Base-by-base conservation (phyloP, 192 early-diverging fungal species). In the Neocallimastix lanati region DNA sequence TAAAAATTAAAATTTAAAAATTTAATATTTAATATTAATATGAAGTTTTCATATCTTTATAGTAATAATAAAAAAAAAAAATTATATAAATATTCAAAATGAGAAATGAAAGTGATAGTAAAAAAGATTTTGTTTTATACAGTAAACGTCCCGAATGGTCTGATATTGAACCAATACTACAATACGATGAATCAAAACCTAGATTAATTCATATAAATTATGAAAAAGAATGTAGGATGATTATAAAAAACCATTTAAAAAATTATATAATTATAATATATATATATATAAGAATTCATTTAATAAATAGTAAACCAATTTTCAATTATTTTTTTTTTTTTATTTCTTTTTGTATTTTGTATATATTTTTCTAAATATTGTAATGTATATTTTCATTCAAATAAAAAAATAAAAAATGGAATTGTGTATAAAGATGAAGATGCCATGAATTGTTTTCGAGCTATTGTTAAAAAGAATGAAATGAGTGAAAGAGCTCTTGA, bases 371-470 rank as follows among this genome's bases (percentile, higher is more conserved):
- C 3, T 33, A 33, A 33, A 6, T 6, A 33, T 33, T 6, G 11
- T 33, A 6, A 33, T 33, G 11, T 6, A 6, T 6, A 33, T 33
- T 6, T 33, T 33, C 13, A 28, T 18, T 29, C 80, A 28, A 27
- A 29, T 28, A 27, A 29, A 78, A n/a, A n/a, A n/a, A n/a, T n/a
- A n/a, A n/a, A n/a, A n/a, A n/a, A n/a, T n/a, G n/a, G n/a, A n/a
- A n/a, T n/a, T n/a, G n/a, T 12, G 18, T 33, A 80, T 12, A 36
- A 81, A 91, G 91, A 96, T 82, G 84, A 85, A 14, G 84, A 87
- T 14, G 91, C 92, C 13, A 99, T 97, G 93, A 89, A 89, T 84
- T 94, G 93, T 83, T 93, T 98, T 84, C 90, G 96, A 13, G 96
- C 96, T 0, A 86, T 96, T 37, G 85, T 89, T 76, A 81, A 81